phyloP scores from a whole-genome alignment of 116 monocot species.

The Cymodocea nodosa region DNA sequence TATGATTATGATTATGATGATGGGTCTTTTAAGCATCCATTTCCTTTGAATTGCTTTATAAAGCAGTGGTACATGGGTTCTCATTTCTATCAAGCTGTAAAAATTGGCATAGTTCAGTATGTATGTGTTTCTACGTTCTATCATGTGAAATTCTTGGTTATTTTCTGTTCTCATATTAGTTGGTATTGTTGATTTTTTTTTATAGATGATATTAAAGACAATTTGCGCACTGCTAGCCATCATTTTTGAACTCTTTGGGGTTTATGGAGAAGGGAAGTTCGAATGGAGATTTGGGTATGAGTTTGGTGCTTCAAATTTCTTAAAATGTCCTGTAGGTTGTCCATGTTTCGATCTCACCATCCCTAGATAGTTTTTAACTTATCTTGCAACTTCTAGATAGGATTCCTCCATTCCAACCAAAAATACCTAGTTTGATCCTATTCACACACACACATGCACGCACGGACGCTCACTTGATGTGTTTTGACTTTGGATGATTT shows the following conservation, averaged over 20 bases:
- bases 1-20: slow-evolving; percentile 27
- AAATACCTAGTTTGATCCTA: too few species aligned
- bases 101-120: slow-evolving; percentile 99
- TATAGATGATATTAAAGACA: slow-evolving; percentile 96
- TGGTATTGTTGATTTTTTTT: slow-evolving; percentile 9
- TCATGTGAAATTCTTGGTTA: neutral
- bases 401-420: too few species aligned
- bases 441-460: too few species aligned
- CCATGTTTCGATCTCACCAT: neutral
- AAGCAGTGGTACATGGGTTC: slow-evolving; percentile 77
- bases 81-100: slow-evolving; percentile 90
- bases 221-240: slow-evolving; percentile 84
- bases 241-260: slow-evolving; percentile 62
- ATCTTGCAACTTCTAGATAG: too few species aligned
- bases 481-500: neutral
- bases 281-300: slow-evolving; percentile 77
- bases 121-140: slow-evolving; percentile 28
- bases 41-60: slow-evolving; percentile 81
- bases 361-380: too few species aligned
- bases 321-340: neutral
- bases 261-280: slow-evolving; percentile 98
- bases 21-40: slow-evolving; percentile 76
- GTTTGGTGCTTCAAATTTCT: neutral
- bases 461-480: too few species aligned
- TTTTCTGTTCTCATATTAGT: neutral